Base-by-base conservation (phyloP, 1,284 basidiomycete species). In the Tylopilus sp. region DNA sequence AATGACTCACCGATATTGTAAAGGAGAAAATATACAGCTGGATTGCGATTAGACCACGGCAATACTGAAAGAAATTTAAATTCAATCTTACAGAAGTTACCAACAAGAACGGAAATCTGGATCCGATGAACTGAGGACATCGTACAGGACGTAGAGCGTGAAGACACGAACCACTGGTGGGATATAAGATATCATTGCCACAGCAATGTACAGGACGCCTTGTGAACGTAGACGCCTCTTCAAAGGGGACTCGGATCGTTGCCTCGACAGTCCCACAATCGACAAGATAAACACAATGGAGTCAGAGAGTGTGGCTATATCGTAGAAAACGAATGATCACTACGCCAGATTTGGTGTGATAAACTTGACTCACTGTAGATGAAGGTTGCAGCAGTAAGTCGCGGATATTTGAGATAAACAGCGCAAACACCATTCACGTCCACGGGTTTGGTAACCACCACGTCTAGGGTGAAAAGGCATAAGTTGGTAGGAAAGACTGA, bases 171-270 rank as follows among this genome's bases (percentile, higher is more conserved):
- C 60, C 51, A 21, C 16, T 2, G 58, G 23, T 0, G 48, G 43
- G 7, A 58, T 35, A 43, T 56, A 58, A 1, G 11, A 21, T 5
- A 52, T 15, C 3, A 46, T 34, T 15, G 46, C 51, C 9, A 57
- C 12, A 26, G 37, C 36, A 30, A 61, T 44, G 41, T 63, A 66
- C 3, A 49, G 11, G 2, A 57, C 28, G 6, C 60, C 62, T 30
- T 63, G 64, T 21, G 25, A 10, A 16, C 33, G 28, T 25, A 63
- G 41, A 16, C 35, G 38, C 29, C 34, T 53, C 39, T 29, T 51
- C 36, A 63, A 45, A 16, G 44, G 42, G 4, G 62, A 63, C 25
- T 31, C n/a, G 2, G 38, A 51, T n/a, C 16, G 43, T 38, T 41
- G 39, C n/a, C 23, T 53, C 9, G 47, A 48, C 3, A 63, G 44